Conservation (phyloP, 2,329 filamentous ascomycete genomes). For the Botrytis fabae region DNA sequence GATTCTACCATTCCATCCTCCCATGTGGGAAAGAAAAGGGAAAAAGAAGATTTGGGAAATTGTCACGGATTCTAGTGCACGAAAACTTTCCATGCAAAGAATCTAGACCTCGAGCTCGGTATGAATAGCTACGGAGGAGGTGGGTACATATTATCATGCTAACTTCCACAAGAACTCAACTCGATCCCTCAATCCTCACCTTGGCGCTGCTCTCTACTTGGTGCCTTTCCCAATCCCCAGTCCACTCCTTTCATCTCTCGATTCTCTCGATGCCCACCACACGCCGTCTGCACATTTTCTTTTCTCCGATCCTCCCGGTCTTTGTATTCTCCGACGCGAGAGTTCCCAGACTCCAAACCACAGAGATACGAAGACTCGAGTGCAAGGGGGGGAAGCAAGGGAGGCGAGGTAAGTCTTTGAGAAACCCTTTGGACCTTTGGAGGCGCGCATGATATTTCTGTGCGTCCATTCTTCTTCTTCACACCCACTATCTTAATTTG, state of each 20-base stretch:
- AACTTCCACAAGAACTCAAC: background rate
- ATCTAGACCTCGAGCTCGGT: background rate
- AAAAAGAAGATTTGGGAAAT: background rate
- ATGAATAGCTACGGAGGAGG: background rate
- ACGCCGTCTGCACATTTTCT: background rate
- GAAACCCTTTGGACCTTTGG: background rate
- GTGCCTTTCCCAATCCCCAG: background rate
- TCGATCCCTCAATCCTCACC: background rate
- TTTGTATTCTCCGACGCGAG: background rate
- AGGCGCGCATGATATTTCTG: background rate
- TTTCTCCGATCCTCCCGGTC: background rate
- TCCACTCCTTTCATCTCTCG: background rate
- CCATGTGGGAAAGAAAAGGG: background rate
- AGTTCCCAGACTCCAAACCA: background rate
- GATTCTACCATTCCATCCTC: background rate
- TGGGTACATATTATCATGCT: background rate
- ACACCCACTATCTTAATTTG: background rate
- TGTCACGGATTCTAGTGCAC: background rate
- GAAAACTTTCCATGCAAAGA: background rate
- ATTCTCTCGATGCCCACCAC: background rate
- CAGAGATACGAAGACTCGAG: background rate
- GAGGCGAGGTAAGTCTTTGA: background rate
- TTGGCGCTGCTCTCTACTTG: background rate
- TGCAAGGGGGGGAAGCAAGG: background rate
- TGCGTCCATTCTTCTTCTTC: background rate